phyloP scores from a whole-genome alignment of 2,329 filamentous ascomycete genomes.

The Neoarthrinium moseri region DNA sequence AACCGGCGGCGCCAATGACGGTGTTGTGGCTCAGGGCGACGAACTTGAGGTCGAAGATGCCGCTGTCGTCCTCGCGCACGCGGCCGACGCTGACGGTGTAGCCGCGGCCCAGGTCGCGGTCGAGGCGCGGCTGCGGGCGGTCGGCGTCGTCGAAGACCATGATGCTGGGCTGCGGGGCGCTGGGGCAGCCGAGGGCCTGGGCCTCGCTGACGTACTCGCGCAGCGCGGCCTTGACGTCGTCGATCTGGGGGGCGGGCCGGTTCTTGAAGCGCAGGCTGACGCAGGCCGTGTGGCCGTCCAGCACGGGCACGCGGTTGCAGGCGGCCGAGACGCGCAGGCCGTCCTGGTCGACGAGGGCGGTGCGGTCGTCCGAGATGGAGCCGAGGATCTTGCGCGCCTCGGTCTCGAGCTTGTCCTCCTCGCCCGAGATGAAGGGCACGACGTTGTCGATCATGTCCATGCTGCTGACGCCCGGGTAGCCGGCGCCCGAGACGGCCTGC shows the following conservation, averaged over 20 bases:
- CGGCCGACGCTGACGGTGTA: conserved; percentile 91
- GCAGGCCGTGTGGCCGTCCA: conserved; percentile 94
- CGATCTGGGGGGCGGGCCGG: conserved; percentile 70
- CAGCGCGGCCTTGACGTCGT: conserved; percentile 77
- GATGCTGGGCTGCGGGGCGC: conserved; percentile 79
- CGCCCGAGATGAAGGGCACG: conserved; percentile 87
- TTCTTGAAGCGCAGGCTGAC: conserved; percentile 82
- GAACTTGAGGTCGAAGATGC: conserved; percentile 93
- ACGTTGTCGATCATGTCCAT: conserved; percentile 98
- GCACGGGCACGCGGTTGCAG: conserved; percentile 91
- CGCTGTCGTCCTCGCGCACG: conserved; percentile 79
- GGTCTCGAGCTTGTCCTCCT: conserved; percentile 94
- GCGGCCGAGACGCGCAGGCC: conserved; percentile 77
- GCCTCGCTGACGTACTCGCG: conserved; percentile 80
- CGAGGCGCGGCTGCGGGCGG: conserved; percentile 85
- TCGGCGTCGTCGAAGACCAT: conserved; percentile 87
- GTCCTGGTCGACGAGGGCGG: conserved; percentile 73
- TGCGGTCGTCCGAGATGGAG: conserved; percentile 65
- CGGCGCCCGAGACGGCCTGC: conserved; percentile 91
- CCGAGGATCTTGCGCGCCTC: conserved; percentile 96
- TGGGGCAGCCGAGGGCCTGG: conserved; percentile 80
- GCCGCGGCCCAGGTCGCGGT: conserved; percentile 79
- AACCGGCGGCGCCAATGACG: conserved; percentile 94
- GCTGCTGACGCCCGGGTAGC: conserved; percentile 83
- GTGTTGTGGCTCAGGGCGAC: conserved; percentile 86